These are phyloP conservation scores for Marvania coccoides DNA, from an alignment of 139 green algal genomes.

Conservation along the genomic window DNA sequence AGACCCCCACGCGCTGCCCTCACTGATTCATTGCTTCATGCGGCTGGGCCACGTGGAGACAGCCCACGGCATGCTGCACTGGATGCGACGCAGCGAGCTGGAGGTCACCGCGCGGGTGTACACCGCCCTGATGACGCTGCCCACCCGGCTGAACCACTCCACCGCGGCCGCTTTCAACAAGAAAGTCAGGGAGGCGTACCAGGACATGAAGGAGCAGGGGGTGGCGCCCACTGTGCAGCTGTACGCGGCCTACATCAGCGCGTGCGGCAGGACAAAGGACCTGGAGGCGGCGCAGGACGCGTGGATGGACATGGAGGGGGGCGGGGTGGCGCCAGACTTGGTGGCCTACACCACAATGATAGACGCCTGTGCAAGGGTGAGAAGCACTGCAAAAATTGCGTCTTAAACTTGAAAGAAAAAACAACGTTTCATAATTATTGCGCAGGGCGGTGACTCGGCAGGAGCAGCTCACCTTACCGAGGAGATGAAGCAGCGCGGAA, in stretches of 20 bases:
- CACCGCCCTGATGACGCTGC: slow-evolving; percentile 17
- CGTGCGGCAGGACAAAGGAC: slow-evolving; percentile 1
- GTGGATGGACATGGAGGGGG: neutral
- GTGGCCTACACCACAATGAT: slow-evolving; percentile 16
- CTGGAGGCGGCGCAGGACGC: neutral
- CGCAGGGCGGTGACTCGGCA: neutral
- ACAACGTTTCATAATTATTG: neutral
- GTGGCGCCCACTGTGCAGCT: slow-evolving; percentile 16
- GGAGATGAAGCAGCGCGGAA: neutral
- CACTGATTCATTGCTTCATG: slow-evolving; percentile 26
- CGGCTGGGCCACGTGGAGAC: slow-evolving; percentile 12
- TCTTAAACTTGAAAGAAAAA: neutral
- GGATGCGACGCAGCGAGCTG: slow-evolving; percentile 18
- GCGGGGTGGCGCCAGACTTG: neutral
- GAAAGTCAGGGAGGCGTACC: slow-evolving; percentile 2
- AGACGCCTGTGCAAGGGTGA: slow-evolving; percentile 19
- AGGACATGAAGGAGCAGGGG: slow-evolving; percentile 6
- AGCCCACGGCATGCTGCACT: slow-evolving; percentile 13
- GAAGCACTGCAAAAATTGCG: neutral
- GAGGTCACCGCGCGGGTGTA: slow-evolving; percentile 1
- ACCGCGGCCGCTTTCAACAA: neutral
- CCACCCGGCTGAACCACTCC: neutral
- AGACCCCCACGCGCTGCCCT: neutral
- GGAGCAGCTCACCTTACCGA: neutral
- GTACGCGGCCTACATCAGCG: slow-evolving; percentile 6